Conservation (phyloP, 176 grass and related monocot genomes). For the Oryza coarctata region DNA sequence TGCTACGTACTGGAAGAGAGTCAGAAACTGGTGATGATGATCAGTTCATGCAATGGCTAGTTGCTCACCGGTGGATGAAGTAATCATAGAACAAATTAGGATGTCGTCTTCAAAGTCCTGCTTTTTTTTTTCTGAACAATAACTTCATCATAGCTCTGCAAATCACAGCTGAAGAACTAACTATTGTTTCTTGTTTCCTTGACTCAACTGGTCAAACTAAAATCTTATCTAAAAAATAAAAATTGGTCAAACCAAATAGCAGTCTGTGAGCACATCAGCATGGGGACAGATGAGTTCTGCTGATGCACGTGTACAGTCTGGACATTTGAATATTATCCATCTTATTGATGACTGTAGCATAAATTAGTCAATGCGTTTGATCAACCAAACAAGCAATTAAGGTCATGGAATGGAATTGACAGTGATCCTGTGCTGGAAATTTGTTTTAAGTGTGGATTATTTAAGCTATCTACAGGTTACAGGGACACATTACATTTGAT, state of each 20-base stretch:
- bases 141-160: not conserved
- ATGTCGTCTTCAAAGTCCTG: not conserved
- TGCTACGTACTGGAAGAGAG: too few species aligned
- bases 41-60: not conserved
- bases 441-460: not conserved
- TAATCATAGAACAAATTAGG: not conserved
- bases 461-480: not conserved
- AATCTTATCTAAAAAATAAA: not conserved
- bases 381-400: constrained; percentile 5
- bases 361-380: not conserved
- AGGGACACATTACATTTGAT: not conserved
- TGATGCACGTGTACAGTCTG: not conserved
- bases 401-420: not conserved
- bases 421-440: not conserved
- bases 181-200: not conserved
- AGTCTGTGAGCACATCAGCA: not conserved
- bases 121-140: not conserved
- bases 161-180: not conserved
- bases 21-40: not conserved
- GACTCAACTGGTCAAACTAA: not conserved
- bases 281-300: not conserved
- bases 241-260: not conserved
- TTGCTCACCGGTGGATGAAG: not conserved
- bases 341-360: not conserved
- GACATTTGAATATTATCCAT: not conserved